phyloP scores from a whole-genome alignment of 345 rosid genomes.

The Lumnitzera littorea region DNA sequence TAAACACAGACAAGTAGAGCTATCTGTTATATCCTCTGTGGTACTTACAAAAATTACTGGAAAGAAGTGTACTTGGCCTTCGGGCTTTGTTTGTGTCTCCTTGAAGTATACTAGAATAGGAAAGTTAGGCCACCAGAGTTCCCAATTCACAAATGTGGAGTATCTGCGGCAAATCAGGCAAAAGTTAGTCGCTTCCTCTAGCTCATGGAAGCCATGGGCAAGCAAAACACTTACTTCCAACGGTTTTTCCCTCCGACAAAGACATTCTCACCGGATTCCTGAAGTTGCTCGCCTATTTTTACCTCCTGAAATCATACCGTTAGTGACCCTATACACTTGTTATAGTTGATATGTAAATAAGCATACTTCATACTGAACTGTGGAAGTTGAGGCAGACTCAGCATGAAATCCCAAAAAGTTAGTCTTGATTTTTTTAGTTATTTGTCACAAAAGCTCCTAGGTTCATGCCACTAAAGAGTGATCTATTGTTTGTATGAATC shows the following conservation, averaged over 20 bases:
- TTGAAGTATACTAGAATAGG: conserved; percentile 69
- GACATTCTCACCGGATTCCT: conserved; percentile 66
- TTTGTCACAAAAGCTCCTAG: too few relatives aligned
- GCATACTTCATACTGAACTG: not conserved
- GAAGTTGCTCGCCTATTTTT: conserved; percentile 60
- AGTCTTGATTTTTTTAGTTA: too few relatives aligned
- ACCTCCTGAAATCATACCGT: conserved; percentile 39
- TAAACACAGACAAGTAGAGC: too few relatives aligned
- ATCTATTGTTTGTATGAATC: too few relatives aligned
- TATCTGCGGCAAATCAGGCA: conserved; percentile 25
- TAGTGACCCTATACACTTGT: not conserved
- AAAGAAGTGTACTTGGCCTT: conserved; percentile 84
- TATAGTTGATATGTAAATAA: not conserved
- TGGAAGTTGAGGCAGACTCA: not conserved
- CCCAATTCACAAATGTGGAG: conserved; percentile 76
- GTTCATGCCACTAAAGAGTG: too few relatives aligned
- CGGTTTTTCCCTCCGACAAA: conserved; percentile 71
- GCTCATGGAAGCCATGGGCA: not conserved
- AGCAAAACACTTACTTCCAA: conserved; percentile 55
- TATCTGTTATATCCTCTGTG: too few relatives aligned
- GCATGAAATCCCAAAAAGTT: not conserved
- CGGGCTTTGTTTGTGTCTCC: conserved; percentile 66
- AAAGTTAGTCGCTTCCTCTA: conserved; percentile 1
- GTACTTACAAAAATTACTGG: conserved; percentile 70
- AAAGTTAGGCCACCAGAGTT: conserved; percentile 80